phyloP scores from a whole-genome alignment of 352 stramenopile genomes.

The Ophiocytium majus region DNA sequence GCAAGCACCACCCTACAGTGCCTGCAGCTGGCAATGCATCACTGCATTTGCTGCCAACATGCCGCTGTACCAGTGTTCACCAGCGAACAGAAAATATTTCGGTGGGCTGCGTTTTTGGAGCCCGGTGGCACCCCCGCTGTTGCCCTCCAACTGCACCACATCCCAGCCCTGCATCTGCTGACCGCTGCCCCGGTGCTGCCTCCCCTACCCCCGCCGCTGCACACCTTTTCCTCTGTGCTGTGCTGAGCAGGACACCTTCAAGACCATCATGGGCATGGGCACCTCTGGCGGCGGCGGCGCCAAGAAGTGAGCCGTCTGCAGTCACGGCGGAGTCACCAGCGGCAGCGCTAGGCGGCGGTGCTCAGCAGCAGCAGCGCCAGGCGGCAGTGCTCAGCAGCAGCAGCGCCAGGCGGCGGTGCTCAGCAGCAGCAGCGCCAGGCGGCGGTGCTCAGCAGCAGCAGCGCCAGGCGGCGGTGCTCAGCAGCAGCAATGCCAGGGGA shows the following conservation, averaged over 20 bases:
- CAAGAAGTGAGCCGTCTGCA: not conserved
- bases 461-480: too few relatives aligned
- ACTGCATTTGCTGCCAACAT: too few relatives aligned
- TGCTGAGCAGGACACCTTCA: not conserved
- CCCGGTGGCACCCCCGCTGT: not conserved
- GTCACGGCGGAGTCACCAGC: not conserved
- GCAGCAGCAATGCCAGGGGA: too few relatives aligned
- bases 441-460: too few relatives aligned
- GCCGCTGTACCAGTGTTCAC: not conserved
- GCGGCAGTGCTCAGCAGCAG: too few relatives aligned
- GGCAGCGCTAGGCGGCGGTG: not conserved
- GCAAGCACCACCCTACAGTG: too few relatives aligned
- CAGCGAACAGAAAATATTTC: too few relatives aligned
- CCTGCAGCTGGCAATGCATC: too few relatives aligned
- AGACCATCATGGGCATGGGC: slow-evolving; percentile 72
- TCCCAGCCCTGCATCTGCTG: not conserved
- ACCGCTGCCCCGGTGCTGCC: too few relatives aligned
- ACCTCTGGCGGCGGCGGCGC: slow-evolving; percentile 72
- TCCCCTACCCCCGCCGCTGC: too few relatives aligned
- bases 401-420: too few relatives aligned
- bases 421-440: too few relatives aligned
- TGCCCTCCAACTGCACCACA: not conserved
- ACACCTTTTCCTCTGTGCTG: not conserved
- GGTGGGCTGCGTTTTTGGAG: not conserved
- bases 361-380: not conserved